These are phyloP conservation scores for Arthrobotrys sphaeroides DNA, from an alignment of 2,329 filamentous ascomycete species.

Conservation along the genomic window DNA sequence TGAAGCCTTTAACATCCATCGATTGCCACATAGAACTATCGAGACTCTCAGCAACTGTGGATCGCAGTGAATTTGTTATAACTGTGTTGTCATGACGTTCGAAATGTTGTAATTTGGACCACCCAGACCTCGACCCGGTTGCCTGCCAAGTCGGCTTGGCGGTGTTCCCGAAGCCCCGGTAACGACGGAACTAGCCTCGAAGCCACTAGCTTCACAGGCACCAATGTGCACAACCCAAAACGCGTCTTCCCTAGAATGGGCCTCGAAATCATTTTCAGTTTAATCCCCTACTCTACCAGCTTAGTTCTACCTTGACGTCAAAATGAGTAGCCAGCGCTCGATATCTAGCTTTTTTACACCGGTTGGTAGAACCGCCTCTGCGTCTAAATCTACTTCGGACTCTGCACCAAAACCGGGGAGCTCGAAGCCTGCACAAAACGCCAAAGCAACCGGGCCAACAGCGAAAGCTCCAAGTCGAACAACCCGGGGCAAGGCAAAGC, in stretches of 20 bases:
- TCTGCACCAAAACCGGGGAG: slow-evolving; percentile 10
- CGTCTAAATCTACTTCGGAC: slow-evolving; percentile 9
- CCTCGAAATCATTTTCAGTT: background rate
- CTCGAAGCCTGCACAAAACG: slow-evolving; percentile 20
- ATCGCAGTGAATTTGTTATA: no score
- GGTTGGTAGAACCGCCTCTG: slow-evolving; percentile 13
- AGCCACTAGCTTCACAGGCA: no score
- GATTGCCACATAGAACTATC: no score
- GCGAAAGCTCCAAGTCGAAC: background rate
- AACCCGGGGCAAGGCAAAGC: slow-evolving; percentile 17
- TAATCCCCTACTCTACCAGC: background rate
- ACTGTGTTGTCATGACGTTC: slow-evolving; percentile 40
- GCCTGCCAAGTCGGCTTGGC: slow-evolving; percentile 1
- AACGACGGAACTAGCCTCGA: slow-evolving; percentile 11
- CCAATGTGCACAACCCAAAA: no score
- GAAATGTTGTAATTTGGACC: slow-evolving; percentile 4
- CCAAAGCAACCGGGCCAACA: slow-evolving; percentile 9
- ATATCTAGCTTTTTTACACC: slow-evolving; percentile 50
- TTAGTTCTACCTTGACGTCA: background rate
- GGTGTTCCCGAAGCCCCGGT: slow-evolving; percentile 12
- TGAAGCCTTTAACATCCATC: no score
- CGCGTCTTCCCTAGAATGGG: slow-evolving; percentile 39
- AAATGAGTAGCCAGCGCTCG: slow-evolving; percentile 45
- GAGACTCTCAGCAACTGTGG: background rate
- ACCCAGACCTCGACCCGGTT: background rate